Conservation (phyloP, 257 asterid species). For the Verbena officinalis region DNA sequence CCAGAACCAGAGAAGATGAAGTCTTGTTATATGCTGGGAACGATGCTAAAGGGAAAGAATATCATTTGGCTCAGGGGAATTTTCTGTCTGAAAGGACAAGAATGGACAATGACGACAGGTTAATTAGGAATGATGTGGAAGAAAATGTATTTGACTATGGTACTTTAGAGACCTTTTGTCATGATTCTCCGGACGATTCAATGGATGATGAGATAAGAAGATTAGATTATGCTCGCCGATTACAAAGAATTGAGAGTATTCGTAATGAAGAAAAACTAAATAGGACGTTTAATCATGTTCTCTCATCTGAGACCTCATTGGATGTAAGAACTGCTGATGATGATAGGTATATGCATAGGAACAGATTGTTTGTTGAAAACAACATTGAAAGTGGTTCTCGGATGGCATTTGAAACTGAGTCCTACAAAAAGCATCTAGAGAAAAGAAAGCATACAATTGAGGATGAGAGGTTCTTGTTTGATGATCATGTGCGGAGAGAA, state of each 20-base stretch:
- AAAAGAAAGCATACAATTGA: slow-evolving; percentile 29
- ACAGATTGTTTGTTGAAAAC: slow-evolving; percentile 30
- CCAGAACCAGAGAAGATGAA: slow-evolving; percentile 35
- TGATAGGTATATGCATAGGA: slow-evolving; percentile 33
- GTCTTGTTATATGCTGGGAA: slow-evolving; percentile 33
- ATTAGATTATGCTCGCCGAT: slow-evolving; percentile 30
- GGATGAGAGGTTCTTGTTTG: slow-evolving; percentile 30
- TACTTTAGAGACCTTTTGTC: background rate
- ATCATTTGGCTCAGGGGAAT: slow-evolving; percentile 32
- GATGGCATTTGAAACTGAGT: slow-evolving; percentile 32
- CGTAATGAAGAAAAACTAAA: slow-evolving; percentile 32
- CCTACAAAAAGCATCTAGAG: slow-evolving; percentile 33
- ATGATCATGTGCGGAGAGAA: slow-evolving; percentile 36
- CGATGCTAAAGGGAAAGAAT: slow-evolving; percentile 32
- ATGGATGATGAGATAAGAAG: slow-evolving; percentile 38
- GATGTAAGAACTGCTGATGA: slow-evolving; percentile 38
- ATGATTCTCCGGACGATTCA: slow-evolving; percentile 26
- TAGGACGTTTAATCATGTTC: slow-evolving; percentile 16
- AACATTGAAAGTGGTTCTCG: slow-evolving; percentile 31
- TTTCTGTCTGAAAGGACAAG: slow-evolving; percentile 47
- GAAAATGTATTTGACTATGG: slow-evolving; percentile 32
- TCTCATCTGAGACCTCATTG: slow-evolving; percentile 27
- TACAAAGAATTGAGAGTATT: slow-evolving; percentile 32
- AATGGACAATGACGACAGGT: slow-evolving; percentile 34
- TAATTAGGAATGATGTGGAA: slow-evolving; percentile 30